These are phyloP conservation scores for Calonectria pseudoturangicola DNA, from an alignment of 2,329 filamentous ascomycete genomes.

Conservation along the genomic window DNA sequence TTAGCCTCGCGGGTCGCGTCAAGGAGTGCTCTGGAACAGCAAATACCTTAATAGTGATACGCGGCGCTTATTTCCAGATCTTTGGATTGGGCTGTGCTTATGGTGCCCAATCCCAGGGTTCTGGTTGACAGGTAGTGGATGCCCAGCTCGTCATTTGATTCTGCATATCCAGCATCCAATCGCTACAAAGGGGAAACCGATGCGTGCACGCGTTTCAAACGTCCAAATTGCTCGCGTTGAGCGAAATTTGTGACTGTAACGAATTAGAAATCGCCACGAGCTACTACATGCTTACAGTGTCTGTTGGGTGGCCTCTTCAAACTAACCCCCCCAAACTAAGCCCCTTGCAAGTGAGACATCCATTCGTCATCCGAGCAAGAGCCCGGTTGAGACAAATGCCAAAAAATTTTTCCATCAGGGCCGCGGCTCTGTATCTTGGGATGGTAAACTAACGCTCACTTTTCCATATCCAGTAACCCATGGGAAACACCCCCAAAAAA, in stretches of 20 bases:
- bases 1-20: not conserved
- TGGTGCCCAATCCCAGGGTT: not conserved
- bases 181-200: not conserved
- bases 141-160: not conserved
- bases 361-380: slow-evolving; percentile 20
- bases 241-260: slow-evolving; percentile 16
- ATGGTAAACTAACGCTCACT: not conserved
- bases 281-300: not conserved
- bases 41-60: not conserved
- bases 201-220: not conserved
- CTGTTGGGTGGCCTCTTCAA: slow-evolving; percentile 24
- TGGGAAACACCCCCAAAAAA: not conserved
- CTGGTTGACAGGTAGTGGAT: slow-evolving; percentile 8
- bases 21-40: slow-evolving; percentile 2
- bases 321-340: slow-evolving; percentile 10
- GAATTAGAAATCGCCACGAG: slow-evolving; percentile 28
- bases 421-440: not conserved
- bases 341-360: slow-evolving; percentile 28
- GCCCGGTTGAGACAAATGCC: slow-evolving; percentile 4
- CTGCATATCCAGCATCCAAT: slow-evolving; percentile 11
- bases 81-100: not conserved
- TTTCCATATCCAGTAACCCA: slow-evolving; percentile 14
- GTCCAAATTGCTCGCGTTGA: slow-evolving; percentile 13
- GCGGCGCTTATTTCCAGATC: slow-evolving; percentile 1
- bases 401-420: not conserved